A percentile compares a stretch with the other conserved stretches of the same genome.
Evolutionary conservation across 139 green algal genomes (phyloP).

Genomic region (Diplosphaera chodatii): DNA sequence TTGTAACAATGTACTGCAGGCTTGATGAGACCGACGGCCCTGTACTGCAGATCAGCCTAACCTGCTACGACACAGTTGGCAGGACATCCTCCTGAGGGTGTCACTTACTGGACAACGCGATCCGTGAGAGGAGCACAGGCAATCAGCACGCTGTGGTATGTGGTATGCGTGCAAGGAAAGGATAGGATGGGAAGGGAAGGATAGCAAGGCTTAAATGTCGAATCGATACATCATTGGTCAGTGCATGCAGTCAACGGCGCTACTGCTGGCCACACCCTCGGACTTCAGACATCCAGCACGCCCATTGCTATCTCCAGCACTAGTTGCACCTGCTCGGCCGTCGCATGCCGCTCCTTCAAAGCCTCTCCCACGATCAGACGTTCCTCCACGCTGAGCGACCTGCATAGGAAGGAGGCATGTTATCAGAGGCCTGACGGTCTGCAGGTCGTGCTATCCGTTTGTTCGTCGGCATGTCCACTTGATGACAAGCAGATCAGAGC

Average conservation of each 20-base stretch:
- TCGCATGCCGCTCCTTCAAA: background rate
- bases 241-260: no score
- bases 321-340: background rate
- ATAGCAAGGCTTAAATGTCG: no score
- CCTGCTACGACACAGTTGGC: background rate
- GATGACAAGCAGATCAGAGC: no score
- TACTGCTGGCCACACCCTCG: no score
- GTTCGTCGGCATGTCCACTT: no score
- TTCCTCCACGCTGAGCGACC: background rate
- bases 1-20: background rate
- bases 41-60: slow-evolving; percentile 1
- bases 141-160: no score
- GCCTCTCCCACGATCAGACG: background rate
- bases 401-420: background rate
- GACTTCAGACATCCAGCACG: background rate
- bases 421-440: no score
- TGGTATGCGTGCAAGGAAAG: no score
- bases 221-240: no score
- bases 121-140: no score
- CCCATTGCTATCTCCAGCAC: background rate
- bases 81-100: background rate
- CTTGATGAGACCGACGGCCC: background rate
- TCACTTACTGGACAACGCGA: background rate
- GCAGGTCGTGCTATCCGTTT: no score
- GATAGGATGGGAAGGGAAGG: no score